Evolutionary conservation across 495 filamentous ascomycete genomes (phyloP).

Genomic region (Bacidia rubella): DNA sequence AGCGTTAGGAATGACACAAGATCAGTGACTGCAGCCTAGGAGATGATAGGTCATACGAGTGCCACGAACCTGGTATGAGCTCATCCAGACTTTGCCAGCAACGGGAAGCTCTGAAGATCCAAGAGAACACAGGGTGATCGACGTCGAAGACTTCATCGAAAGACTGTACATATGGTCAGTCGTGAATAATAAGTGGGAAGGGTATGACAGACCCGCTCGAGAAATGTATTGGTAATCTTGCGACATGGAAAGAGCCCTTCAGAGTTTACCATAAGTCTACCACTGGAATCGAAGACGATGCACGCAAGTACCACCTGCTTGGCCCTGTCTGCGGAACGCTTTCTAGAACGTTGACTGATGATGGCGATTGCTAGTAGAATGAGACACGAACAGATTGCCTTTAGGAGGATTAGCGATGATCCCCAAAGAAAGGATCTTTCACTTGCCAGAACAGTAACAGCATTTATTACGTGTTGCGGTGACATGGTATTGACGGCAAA

Average conservation of each 20-base stretch:
- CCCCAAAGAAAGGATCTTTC: slow-evolving; percentile 11
- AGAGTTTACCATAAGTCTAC: slow-evolving; percentile 63
- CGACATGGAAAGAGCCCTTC: slow-evolving; percentile 69
- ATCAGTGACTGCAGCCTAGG: no score
- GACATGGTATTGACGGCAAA: neutral
- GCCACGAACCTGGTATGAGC: slow-evolving; percentile 52
- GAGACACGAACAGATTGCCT: slow-evolving; percentile 49
- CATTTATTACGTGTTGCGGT: slow-evolving; percentile 12
- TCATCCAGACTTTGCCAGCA: slow-evolving; percentile 58
- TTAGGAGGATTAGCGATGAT: neutral
- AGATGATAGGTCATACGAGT: no score
- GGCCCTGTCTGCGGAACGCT: slow-evolving; percentile 47
- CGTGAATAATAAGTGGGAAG: neutral
- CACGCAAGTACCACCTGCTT: slow-evolving; percentile 68
- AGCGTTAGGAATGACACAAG: neutral
- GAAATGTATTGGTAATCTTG: slow-evolving; percentile 67
- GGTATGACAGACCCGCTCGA: slow-evolving; percentile 46
- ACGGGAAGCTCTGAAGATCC: slow-evolving; percentile 68
- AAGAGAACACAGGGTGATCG: slow-evolving; percentile 70
- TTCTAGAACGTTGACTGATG: slow-evolving; percentile 39
- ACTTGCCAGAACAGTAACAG: slow-evolving; percentile 49
- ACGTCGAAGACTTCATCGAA: slow-evolving; percentile 66
- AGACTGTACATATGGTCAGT: slow-evolving; percentile 27
- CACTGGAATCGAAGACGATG: slow-evolving; percentile 61
- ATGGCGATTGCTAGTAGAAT: slow-evolving; percentile 35